Percentiles rank a stretch among this genome's conserved stretches.
Evolutionary conservation across 257 asterid genomes (phyloP).

Genomic region (Galeopsis tetrahit): DNA sequence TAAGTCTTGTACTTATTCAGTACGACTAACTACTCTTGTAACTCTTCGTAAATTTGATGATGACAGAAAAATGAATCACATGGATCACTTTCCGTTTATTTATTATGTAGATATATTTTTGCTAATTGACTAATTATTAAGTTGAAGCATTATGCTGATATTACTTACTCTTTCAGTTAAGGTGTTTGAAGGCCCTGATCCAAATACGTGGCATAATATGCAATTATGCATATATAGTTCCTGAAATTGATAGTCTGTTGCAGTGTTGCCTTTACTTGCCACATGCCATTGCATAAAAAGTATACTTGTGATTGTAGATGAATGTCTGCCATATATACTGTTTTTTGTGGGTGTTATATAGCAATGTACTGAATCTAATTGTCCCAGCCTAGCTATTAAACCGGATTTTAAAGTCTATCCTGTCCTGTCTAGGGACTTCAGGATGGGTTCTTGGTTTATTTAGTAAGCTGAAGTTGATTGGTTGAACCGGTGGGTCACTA

Average conservation of each 20-base stretch:
- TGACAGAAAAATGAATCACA: conserved; percentile 2
- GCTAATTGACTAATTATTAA: background rate
- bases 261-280: conserved; percentile 15
- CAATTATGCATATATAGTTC: background rate
- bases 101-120: conserved; percentile 1
- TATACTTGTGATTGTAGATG: background rate
- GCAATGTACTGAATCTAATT: too few species aligned
- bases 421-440: too few species aligned
- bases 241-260: background rate
- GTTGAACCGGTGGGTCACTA: background rate
- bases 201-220: background rate
- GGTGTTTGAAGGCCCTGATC: conserved; percentile 18
- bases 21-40: background rate
- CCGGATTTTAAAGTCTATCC: too few species aligned
- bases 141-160: background rate
- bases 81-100: background rate
- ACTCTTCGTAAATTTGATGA: background rate
- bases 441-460: too few species aligned
- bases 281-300: background rate
- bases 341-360: too few species aligned
- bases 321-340: background rate
- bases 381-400: too few species aligned
- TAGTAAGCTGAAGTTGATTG: background rate
- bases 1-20: background rate
- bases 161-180: background rate